Evolutionary conservation across 2,329 filamentous ascomycete species (phyloP).

Genomic region (Aureobasidium sp.): DNA sequence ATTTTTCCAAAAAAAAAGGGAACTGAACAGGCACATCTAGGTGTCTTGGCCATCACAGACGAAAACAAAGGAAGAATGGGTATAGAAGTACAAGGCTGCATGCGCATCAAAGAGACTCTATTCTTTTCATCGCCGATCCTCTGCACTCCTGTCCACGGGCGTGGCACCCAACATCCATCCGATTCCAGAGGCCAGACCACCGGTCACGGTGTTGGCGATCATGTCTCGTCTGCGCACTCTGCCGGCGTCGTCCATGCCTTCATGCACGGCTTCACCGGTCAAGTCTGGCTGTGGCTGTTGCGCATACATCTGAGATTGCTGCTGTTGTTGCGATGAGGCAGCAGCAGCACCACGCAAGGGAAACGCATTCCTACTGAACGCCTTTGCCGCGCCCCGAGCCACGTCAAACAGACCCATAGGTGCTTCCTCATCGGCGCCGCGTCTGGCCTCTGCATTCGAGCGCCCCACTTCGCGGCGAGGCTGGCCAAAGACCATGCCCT

Average conservation of each 20-base stretch:
- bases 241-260: conserved; percentile 20
- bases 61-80: too few relatives aligned
- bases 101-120: neutral
- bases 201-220: conserved; percentile 58
- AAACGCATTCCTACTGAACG: conserved; percentile 42
- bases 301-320: conserved; percentile 11
- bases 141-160: conserved; percentile 21
- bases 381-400: conserved; percentile 43
- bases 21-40: neutral
- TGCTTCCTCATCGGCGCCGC: conserved; percentile 39
- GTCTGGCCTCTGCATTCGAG: conserved; percentile 12
- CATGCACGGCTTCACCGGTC: conserved; percentile 4
- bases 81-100: neutral
- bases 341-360: conserved; percentile 28
- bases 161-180: conserved; percentile 57
- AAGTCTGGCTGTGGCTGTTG: neutral
- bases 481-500: conserved; percentile 32
- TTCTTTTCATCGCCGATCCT: conserved; percentile 1
- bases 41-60: neutral
- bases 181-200: conserved; percentile 54
- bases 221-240: conserved; percentile 65
- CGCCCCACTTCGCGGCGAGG: conserved; percentile 35
- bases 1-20: neutral
- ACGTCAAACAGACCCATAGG: conserved; percentile 50
- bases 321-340: conserved; percentile 18